Base-by-base conservation (phyloP, 2,329 filamentous ascomycete species). In the Bipolaris gigantea region DNA sequence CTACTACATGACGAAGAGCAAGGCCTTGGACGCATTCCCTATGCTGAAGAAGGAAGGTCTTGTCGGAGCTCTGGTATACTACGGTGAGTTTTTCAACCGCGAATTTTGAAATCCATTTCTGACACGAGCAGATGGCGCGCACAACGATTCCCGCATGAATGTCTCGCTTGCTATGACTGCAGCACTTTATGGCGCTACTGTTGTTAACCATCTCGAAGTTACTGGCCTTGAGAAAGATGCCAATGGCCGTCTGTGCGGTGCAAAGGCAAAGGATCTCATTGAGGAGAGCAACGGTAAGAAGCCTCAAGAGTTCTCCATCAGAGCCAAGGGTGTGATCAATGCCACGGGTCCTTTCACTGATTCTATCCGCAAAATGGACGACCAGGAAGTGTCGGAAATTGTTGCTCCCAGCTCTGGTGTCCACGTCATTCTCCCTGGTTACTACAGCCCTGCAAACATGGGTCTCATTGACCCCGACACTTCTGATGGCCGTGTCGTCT, bases 131-230 rank as follows among this genome's bases (percentile, higher is more conserved):
- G 90, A 96, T 77, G 91, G 91, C 64, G 90, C 89, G 27, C 91
- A 96, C 77, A 96, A 96, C 70, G 91, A 96, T 74, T 94, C 90
- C 18, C 85, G 91, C 45, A 95, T 96, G 90, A 95, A 95, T 70
- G 88, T 94, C 25, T 92, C 89, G 8, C 81, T 95, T 53, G 90
- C 89, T 18, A 90, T 93, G 85, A 95, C 91, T 16, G 90, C 90
- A 51, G 89, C 90, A n/a, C 78, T 95, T 39, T 95, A 94, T 71
- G 90, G 90, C 30, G 85, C 86, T 50, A 95, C 89, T 4, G 84
- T 94, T 35, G 84, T 91, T 55, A 95, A 93, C 75, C 89, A 96
- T 75, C 79, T 91, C 67, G 89, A 94, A 73, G 89, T 95, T 49
- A 92, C 87, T 5, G 79, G 82, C 38, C 80, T 96, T 35, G 82